Evolutionary conservation across 2,329 filamentous ascomycete genomes (phyloP).

Genomic region (Huntiella abstrusa): DNA sequence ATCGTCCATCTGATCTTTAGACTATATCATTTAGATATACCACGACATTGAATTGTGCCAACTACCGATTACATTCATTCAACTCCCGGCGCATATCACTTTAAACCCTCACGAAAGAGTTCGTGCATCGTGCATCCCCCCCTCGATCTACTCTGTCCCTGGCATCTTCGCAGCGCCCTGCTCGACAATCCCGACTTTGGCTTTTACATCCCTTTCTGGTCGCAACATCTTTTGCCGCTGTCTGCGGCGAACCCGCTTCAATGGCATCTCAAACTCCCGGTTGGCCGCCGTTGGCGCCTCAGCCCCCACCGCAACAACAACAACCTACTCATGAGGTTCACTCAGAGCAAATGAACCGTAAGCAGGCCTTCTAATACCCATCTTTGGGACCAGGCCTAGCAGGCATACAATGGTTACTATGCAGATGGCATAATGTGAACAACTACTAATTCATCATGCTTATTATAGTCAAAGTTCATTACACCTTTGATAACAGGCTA

Average conservation of each 20-base stretch:
- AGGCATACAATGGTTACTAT: background rate
- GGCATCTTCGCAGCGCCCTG: too few relatives aligned
- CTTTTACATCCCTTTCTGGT: background rate
- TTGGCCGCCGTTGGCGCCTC: constrained; percentile 5
- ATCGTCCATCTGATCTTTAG: too few relatives aligned
- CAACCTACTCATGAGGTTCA: constrained; percentile 24
- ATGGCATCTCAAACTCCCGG: constrained; percentile 10
- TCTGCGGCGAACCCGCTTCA: background rate
- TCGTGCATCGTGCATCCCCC: too few relatives aligned
- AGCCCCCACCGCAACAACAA: constrained; percentile 3
- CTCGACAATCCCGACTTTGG: too few relatives aligned
- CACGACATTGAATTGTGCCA: too few relatives aligned
- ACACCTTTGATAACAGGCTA: constrained; percentile 72
- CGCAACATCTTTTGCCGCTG: background rate
- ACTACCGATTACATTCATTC: too few relatives aligned
- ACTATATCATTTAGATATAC: too few relatives aligned
- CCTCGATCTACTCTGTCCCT: too few relatives aligned
- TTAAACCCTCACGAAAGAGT: too few relatives aligned
- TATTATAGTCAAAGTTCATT: constrained; percentile 76
- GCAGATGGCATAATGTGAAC: background rate
- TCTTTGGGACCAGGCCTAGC: background rate
- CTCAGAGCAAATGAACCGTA: constrained; percentile 42
- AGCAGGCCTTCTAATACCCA: constrained; percentile 17
- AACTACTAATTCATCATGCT: constrained; percentile 6
- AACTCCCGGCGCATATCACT: too few relatives aligned